Percentiles rank a stretch among this genome's conserved stretches.
These are phyloP conservation scores for Pulicaria dysenterica DNA, from an alignment of 129 eudicot genomes.

Conservation along the genomic window DNA sequence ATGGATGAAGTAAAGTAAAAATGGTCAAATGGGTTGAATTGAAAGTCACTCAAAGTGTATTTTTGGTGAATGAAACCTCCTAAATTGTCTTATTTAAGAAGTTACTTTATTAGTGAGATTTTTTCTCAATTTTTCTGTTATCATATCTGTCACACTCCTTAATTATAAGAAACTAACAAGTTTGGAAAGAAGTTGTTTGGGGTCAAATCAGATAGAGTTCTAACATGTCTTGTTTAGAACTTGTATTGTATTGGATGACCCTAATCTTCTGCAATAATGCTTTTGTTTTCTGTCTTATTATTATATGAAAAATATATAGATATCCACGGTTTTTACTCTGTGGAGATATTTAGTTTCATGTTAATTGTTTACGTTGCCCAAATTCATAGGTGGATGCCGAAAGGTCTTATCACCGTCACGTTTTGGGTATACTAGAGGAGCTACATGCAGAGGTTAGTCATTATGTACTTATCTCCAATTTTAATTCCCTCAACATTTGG, in stretches of 20 bases:
- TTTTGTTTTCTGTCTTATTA: not conserved
- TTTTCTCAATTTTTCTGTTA: not conserved
- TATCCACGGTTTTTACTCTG: not conserved
- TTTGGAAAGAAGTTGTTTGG: not conserved
- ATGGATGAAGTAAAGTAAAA: not conserved
- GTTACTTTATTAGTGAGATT: not conserved
- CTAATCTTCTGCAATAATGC: not conserved
- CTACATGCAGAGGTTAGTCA: slow-evolving; percentile 65
- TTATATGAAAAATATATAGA: not conserved
- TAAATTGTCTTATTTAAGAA: not conserved
- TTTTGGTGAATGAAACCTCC: not conserved
- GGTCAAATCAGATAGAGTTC: slow-evolving; percentile 2
- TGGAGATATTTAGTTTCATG: slow-evolving; percentile 13
- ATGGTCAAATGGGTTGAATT: not conserved
- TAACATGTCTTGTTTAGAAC: not conserved
- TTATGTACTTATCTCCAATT: slow-evolving; percentile 8
- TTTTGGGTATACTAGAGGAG: slow-evolving; percentile 64
- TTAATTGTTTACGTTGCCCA: slow-evolving; percentile 12
- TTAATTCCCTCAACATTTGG: no score
- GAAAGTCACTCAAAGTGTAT: not conserved
- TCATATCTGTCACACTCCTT: not conserved
- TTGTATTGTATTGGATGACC: not conserved
- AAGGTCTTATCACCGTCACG: slow-evolving; percentile 74
- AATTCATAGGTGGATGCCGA: slow-evolving; percentile 78
- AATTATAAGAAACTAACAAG: not conserved